Percentiles rank a stretch among this genome's conserved stretches.
These are phyloP conservation scores for Testicularia cyperi DNA, from an alignment of 1,284 basidiomycete species.

Conservation along the genomic window DNA sequence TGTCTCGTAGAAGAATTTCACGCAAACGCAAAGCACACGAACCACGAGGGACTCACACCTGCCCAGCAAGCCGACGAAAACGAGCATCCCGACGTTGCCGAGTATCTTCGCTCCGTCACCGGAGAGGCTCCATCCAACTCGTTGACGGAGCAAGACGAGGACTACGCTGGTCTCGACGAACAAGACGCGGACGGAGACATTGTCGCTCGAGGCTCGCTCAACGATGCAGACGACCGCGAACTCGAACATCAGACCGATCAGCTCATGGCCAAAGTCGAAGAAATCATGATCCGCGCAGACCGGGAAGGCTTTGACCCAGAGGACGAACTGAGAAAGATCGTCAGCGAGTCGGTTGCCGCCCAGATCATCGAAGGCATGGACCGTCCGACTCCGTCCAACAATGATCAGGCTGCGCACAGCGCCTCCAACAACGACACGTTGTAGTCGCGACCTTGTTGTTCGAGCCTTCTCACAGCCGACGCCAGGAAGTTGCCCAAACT, in stretches of 20 bases:
- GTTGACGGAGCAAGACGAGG: slow-evolving; percentile 18
- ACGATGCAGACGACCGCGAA: slow-evolving; percentile 12
- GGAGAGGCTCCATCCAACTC: slow-evolving; percentile 30
- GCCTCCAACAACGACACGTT: no score
- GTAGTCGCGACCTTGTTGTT: no score
- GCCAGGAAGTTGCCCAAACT: no score
- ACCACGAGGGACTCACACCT: slow-evolving; percentile 47
- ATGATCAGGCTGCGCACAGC: no score
- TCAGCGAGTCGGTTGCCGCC: slow-evolving; percentile 41
- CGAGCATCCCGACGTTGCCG: slow-evolving; percentile 41
- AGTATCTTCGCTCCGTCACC: slow-evolving; percentile 40
- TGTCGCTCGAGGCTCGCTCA: neutral
- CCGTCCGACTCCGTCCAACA: neutral
- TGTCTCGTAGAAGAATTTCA: slow-evolving; percentile 51
- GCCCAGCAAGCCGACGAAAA: slow-evolving; percentile 49
- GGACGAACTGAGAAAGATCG: slow-evolving; percentile 35
- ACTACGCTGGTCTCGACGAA: slow-evolving; percentile 26
- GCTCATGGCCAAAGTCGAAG: slow-evolving; percentile 41
- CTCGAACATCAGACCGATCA: slow-evolving; percentile 34
- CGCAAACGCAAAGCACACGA: slow-evolving; percentile 46
- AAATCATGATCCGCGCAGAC: slow-evolving; percentile 43
- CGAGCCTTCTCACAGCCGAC: no score
- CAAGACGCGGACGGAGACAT: neutral
- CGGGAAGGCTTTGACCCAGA: slow-evolving; percentile 41
- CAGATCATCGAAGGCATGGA: slow-evolving; percentile 48